phyloP scores from a whole-genome alignment of 2,329 filamentous ascomycete species.

The Xylaria sp. region DNA sequence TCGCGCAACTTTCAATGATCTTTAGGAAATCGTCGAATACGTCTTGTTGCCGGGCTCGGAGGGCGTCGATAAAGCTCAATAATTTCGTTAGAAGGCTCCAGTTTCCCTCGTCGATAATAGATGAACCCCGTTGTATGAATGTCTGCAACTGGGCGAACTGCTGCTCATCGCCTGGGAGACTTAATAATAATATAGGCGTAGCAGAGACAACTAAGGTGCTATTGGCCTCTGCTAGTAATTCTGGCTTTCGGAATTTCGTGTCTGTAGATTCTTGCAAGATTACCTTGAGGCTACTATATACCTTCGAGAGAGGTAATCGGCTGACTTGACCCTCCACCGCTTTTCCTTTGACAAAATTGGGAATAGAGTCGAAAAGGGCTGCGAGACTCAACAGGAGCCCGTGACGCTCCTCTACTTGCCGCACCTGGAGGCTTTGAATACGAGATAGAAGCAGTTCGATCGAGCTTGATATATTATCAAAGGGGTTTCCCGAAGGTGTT shows the following conservation, averaged over 20 bases:
- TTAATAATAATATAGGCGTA: conserved; percentile 60
- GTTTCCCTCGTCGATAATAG: conserved; percentile 39
- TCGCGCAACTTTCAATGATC: conserved; percentile 52
- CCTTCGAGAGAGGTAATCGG: conserved; percentile 39
- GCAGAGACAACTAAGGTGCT: conserved; percentile 67
- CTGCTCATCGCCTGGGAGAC: conserved; percentile 40
- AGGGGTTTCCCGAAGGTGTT: conserved; percentile 39
- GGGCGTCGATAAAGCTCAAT: conserved; percentile 37
- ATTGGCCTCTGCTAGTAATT: conserved; percentile 72
- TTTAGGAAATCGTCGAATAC: conserved; percentile 42
- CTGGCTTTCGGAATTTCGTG: conserved; percentile 67
- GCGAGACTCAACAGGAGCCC: conserved; percentile 73
- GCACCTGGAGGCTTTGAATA: conserved; percentile 60
- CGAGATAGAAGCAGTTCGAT: conserved; percentile 58
- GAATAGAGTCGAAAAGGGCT: conserved; percentile 63
- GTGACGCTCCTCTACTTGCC: conserved; percentile 77
- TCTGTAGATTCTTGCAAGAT: conserved; percentile 57
- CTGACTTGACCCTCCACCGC: conserved; percentile 15
- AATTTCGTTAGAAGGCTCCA: conserved; percentile 16
- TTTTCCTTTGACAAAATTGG: conserved; percentile 46
- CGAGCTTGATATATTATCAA: conserved; percentile 50
- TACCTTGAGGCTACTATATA: conserved; percentile 47
- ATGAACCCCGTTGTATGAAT: conserved; percentile 47
- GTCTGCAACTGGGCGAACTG: conserved; percentile 20
- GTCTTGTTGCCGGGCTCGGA: conserved; percentile 27